A percentile compares a stretch with the other conserved stretches of the same genome.
These are phyloP conservation scores for Lactarius vividus DNA, from an alignment of 768 basidiomycete species.

Conservation along the genomic window DNA sequence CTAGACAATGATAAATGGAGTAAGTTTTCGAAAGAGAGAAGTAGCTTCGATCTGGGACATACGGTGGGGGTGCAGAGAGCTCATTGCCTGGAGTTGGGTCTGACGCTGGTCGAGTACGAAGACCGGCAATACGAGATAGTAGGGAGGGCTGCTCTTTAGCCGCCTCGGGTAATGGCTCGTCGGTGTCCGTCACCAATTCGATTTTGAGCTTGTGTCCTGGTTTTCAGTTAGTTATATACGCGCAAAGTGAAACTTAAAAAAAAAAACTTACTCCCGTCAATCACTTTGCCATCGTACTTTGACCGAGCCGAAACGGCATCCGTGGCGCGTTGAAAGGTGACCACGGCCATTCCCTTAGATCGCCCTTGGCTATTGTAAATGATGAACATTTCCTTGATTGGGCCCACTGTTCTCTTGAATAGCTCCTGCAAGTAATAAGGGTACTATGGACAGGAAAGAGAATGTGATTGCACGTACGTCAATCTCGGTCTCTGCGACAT, in stretches of 20 bases:
- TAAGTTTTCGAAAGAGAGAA: neutral
- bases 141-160: slow-evolving; percentile 35
- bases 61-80: neutral
- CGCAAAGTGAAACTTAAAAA: neutral
- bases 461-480: slow-evolving; percentile 16
- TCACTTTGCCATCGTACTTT: slow-evolving; percentile 75
- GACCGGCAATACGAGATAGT: slow-evolving; percentile 38
- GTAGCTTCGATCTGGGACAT: slow-evolving; percentile 7
- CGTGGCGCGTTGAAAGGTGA: slow-evolving; percentile 58
- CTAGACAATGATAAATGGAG: slow-evolving; percentile 8
- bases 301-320: slow-evolving; percentile 61
- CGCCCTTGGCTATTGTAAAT: slow-evolving; percentile 73
- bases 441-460: neutral
- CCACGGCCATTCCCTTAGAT: slow-evolving; percentile 80
- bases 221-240: neutral
- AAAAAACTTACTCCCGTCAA: slow-evolving; percentile 53
- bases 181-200: slow-evolving; percentile 55
- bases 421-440: slow-evolving; percentile 49
- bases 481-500: slow-evolving; percentile 25
- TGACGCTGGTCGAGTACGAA: slow-evolving; percentile 1
- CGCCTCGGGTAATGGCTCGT: slow-evolving; percentile 31
- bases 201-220: slow-evolving; percentile 66
- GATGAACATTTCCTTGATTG: slow-evolving; percentile 65
- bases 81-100: neutral
- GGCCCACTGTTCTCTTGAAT: slow-evolving; percentile 74